Conservation (phyloP, 1,284 basidiomycete species). For the Pseudozyma thailandica region DNA sequence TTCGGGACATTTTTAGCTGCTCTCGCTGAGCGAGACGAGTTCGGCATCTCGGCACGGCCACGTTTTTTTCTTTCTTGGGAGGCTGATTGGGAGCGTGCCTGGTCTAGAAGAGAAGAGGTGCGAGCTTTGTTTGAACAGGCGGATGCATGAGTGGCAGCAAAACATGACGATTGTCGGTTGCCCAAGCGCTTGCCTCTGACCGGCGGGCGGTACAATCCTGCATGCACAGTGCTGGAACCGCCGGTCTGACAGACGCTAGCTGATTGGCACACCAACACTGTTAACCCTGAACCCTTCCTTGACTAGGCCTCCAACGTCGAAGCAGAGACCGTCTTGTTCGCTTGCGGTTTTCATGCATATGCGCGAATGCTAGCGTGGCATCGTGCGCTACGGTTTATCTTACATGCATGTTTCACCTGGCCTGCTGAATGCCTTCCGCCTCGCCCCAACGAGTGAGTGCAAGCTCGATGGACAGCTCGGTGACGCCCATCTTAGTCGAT, state of each 20-base stretch:
- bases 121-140: background rate
- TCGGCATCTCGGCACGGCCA: slow-evolving; percentile 45
- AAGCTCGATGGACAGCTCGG: too few species aligned
- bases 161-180: too few species aligned
- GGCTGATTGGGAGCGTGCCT: background rate
- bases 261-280: background rate
- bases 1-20: background rate
- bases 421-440: background rate
- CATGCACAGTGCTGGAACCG: background rate
- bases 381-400: too few species aligned
- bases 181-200: too few species aligned
- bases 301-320: too few species aligned
- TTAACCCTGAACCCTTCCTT: slow-evolving; percentile 10
- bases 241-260: background rate
- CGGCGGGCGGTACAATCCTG: background rate
- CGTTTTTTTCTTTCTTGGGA: slow-evolving; percentile 13
- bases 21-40: background rate
- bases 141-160: background rate
- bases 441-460: too few species aligned
- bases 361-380: background rate
- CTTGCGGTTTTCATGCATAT: background rate
- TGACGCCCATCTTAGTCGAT: too few species aligned
- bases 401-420: too few species aligned
- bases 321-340: too few species aligned
- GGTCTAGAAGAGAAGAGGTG: background rate